Evolutionary conservation across 768 basidiomycete species (phyloP), one percentile per base, ranked within the genome.

Genomic region (Boletus vinaceobasis): DNA sequence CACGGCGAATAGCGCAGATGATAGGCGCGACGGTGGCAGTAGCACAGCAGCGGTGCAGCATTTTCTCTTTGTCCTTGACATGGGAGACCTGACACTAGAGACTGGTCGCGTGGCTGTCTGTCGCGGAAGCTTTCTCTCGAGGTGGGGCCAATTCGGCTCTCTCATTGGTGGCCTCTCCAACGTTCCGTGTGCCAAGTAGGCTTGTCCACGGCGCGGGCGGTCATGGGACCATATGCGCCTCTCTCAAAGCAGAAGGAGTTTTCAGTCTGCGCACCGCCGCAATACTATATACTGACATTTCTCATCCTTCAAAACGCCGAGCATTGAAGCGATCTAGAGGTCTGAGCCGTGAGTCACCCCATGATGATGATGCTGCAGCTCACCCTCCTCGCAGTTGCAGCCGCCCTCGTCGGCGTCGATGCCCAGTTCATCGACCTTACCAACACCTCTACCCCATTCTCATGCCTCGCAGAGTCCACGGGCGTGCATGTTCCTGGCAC

Each of bases 401-500:
- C 48, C 5, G 51, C 46, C 27, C 15, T 68, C n/a, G 52, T 60
- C 2, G 31, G 45, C 43, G 52, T 57, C 8, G 21, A 53, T 1
- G 59, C 66, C 7, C 66, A 65, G 47, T 53, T 52, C 33, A 60
- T 64, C 42, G 58, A 66, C 19, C 43, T 59, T 2, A 37, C 56
- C 38, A 48, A 60, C 35, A 45, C 2, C 1, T 58, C 66, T 0
- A 55, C 44, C 19, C 59, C 50, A 1, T 50, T 40, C 14, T 66
- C 66, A 1, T 67, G 66, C 49, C 50, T 68, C 15, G 54, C 62
- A 47, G 66, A 67, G 57, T 67, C 66, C 1, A 69, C 60, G 0
- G 66, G 67, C 15, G 66, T 66, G 19, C 66, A 67, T 17, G 57
- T 67, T 17, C 67, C 67, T 36, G 66, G 66, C 1, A 53, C 62